These are phyloP conservation scores for Onygenales sp. DNA, from an alignment of 2,329 filamentous ascomycete genomes.

Conservation along the genomic window DNA sequence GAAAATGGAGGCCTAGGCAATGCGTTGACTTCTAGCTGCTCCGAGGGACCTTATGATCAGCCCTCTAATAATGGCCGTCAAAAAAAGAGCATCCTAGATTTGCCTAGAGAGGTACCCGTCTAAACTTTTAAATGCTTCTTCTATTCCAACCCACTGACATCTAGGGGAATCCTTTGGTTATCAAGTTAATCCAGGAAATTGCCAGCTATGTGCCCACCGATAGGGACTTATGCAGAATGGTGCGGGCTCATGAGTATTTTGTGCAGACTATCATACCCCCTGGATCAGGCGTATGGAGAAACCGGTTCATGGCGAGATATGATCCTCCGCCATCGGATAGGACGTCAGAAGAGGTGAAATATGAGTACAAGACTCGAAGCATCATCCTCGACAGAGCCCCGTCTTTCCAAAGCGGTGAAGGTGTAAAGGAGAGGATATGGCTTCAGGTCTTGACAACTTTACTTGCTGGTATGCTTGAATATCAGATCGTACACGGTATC, in stretches of 20 bases:
- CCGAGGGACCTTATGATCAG: too few species aligned
- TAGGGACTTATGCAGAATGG: slow-evolving; percentile 22
- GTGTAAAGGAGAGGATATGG: slow-evolving; percentile 19
- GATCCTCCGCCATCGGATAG: slow-evolving; percentile 17
- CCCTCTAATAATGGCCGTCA: not conserved
- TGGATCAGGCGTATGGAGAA: slow-evolving; percentile 25
- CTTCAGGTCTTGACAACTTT: slow-evolving; percentile 22
- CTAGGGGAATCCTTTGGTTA: not conserved
- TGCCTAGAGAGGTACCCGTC: slow-evolving; percentile 4
- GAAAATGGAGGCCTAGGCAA: too few species aligned
- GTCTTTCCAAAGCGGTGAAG: slow-evolving; percentile 18
- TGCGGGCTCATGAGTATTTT: slow-evolving; percentile 18
- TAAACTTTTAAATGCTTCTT: not conserved
- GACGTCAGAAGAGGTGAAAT: slow-evolving; percentile 16
- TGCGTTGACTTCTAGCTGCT: too few species aligned
- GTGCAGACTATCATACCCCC: slow-evolving; percentile 16
- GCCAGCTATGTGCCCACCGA: slow-evolving; percentile 21
- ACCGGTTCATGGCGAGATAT: slow-evolving; percentile 23
- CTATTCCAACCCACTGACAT: not conserved
- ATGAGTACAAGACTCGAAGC: slow-evolving; percentile 27
- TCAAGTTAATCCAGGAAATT: slow-evolving; percentile 24
- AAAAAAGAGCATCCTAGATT: not conserved
- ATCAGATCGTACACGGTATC: slow-evolving; percentile 7
- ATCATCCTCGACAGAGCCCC: slow-evolving; percentile 22
- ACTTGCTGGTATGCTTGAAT: slow-evolving; percentile 10